These are phyloP conservation scores for Fusarium palustre DNA, from an alignment of 2,329 filamentous ascomycete genomes.

Conservation along the genomic window DNA sequence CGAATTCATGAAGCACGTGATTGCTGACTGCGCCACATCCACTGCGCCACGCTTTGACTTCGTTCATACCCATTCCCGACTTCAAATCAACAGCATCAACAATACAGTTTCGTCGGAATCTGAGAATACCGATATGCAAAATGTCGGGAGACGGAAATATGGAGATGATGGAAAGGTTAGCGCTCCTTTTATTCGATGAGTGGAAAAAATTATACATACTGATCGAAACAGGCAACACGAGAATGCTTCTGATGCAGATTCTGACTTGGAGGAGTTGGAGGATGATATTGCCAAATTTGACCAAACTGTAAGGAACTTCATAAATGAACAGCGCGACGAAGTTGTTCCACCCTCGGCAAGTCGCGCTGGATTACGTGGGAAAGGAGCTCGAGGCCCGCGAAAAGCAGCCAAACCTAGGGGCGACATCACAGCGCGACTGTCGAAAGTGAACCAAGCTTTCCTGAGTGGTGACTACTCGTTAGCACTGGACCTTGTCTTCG, in stretches of 20 bases:
- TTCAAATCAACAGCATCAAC: neutral
- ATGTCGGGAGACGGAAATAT: constrained; percentile 3
- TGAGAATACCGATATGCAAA: neutral
- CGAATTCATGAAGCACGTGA: neutral
- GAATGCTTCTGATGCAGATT: constrained; percentile 57
- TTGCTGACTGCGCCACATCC: neutral
- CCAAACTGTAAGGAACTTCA: constrained; percentile 56
- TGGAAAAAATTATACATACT: neutral
- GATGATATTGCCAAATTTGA: constrained; percentile 59
- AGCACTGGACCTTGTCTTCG: constrained; percentile 68
- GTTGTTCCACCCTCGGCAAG: constrained; percentile 28
- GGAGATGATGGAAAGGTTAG: constrained; percentile 16
- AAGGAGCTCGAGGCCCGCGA: constrained; percentile 60
- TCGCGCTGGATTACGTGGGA: constrained; percentile 43
- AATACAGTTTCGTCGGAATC: neutral
- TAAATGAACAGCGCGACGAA: constrained; percentile 53
- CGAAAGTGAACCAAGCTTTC: constrained; percentile 75
- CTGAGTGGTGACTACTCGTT: constrained; percentile 70
- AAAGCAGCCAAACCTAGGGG: constrained; percentile 75
- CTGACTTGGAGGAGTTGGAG: constrained; percentile 58
- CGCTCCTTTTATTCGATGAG: neutral
- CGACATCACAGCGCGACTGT: constrained; percentile 76
- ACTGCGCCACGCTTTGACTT: constrained; percentile 7
- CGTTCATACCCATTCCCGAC: neutral
- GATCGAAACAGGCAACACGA: constrained; percentile 23